Evolutionary conservation across 148 eudicot genomes (phyloP).

Genomic region (Simmondsia chinensis): DNA sequence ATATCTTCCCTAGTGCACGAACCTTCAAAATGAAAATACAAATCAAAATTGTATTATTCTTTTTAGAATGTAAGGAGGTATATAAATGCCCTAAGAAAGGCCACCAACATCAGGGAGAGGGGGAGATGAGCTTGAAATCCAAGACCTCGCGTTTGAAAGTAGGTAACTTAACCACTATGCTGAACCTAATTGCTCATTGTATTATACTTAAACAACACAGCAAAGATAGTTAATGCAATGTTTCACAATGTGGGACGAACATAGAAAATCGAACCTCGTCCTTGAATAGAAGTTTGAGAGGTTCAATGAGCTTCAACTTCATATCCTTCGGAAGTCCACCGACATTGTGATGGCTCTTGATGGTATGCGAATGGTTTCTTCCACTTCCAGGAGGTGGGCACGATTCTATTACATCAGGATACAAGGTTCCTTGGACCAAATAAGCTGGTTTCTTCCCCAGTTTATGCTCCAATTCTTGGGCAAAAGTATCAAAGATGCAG

Average conservation of each 20-base stretch:
- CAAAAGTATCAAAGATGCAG: conserved; percentile 70
- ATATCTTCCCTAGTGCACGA: conserved; percentile 77
- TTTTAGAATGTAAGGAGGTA: too few species aligned
- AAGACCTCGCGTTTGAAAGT: too few species aligned
- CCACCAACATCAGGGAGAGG: too few species aligned
- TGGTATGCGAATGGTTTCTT: conserved; percentile 86
- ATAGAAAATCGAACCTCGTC: conserved; percentile 59
- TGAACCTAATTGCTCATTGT: too few species aligned
- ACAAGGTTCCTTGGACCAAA: conserved; percentile 94
- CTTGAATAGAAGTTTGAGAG: conserved; percentile 84
- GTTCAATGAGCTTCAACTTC: conserved; percentile 94
- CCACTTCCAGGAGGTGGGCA: conserved; percentile 99
- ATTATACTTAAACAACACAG: neutral
- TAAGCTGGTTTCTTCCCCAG: conserved; percentile 61
- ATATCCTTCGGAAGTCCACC: conserved; percentile 99
- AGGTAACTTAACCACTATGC: too few species aligned
- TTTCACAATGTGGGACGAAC: neutral
- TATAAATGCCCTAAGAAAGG: too few species aligned
- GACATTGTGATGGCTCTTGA: conserved; percentile 96
- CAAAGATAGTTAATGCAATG: neutral
- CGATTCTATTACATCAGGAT: conserved; percentile 96
- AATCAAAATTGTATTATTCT: too few species aligned
- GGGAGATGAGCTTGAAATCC: too few species aligned
- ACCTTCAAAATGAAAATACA: conserved; percentile 32
- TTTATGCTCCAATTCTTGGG: conserved; percentile 63